Percentiles rank a stretch among this genome's conserved stretches.
Conservation (phyloP, 148 eudicot genomes). For the Cornus kousa region DNA sequence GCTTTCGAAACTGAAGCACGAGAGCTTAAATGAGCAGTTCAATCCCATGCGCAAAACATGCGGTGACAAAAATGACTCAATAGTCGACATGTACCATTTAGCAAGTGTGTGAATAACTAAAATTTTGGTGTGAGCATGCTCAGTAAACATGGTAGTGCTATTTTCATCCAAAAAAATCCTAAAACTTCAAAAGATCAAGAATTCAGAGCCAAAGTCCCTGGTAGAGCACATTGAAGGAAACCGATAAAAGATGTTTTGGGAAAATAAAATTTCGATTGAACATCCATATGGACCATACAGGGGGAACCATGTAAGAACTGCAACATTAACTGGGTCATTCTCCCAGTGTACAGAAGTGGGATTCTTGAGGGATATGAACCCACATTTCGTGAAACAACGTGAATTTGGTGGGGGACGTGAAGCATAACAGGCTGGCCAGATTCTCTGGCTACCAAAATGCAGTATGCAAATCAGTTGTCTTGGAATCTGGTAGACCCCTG, state of each 20-base stretch:
- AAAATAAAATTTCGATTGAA: background rate
- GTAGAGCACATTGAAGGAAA: background rate
- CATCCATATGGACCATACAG: background rate
- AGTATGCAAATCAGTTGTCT: too few species aligned
- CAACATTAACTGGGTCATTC: background rate
- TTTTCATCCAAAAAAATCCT: too few species aligned
- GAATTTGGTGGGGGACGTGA: background rate
- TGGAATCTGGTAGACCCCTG: background rate
- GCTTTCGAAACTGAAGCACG: background rate
- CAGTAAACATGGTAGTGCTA: background rate
- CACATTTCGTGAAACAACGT: background rate
- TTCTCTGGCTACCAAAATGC: background rate
- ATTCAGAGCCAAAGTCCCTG: background rate
- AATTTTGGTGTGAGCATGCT: background rate
- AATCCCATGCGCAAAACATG: too few species aligned
- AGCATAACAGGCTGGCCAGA: background rate
- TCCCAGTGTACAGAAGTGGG: background rate
- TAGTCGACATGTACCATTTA: background rate
- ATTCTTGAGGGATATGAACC: background rate
- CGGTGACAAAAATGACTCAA: background rate
- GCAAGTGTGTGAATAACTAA: background rate
- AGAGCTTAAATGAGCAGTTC: background rate
- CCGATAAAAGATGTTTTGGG: background rate
- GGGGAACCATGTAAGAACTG: background rate
- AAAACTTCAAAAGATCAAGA: background rate